Base-by-base conservation (phyloP, 1,284 basidiomycete species). In the Cutaneotrichosporon cyanovorans region DNA sequence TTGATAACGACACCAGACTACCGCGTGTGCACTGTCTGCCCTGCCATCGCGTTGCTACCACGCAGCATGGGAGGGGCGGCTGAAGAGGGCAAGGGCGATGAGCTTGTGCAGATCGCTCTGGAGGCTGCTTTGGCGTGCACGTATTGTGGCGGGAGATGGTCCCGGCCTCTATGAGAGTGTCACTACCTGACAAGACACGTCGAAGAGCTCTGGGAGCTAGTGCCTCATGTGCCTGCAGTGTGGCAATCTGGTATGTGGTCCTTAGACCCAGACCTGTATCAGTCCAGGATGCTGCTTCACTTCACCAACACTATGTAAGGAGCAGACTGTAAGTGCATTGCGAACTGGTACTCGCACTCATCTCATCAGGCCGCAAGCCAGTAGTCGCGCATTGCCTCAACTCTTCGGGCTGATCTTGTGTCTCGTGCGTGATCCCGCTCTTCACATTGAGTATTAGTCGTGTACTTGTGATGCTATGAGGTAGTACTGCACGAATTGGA, bases 121-220 rank as follows among this genome's bases (percentile, higher is more conserved):
- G 56, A 62, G 23, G 54, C 54, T 21, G 64, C 64, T 2, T 40
- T 52, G 10, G 48, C 43, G 3, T 69, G 67, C 42, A 33, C 59
- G 20, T 49, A 53, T 35, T 69, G 67, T 42, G 67, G 67, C 2
- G 67, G 67, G 7, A 50, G 67, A 31, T 69, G 67, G 67, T 48
- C 60, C 12, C 44, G 61, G 31, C 55, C 63, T 3, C 49, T 60
- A 12, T 49, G 15, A n/a, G 6, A n/a, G 8, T 6, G 9, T 8
- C 15, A 16, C 9, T n/a, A 15, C 9, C n/a, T 8, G 9, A 34
- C 9, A 34, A 31, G 30, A 31, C 9, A 31, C 8, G 30, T 15
- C 30, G 30, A 31, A 31, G 30, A 8, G 30, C 8, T 9, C 30
- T 31, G 9, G 30, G 8, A 31, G n/a, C n/a, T n/a, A n/a, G n/a